Evolutionary conservation across 1,284 basidiomycete species (phyloP).

Genomic region (Marasmius sp.): DNA sequence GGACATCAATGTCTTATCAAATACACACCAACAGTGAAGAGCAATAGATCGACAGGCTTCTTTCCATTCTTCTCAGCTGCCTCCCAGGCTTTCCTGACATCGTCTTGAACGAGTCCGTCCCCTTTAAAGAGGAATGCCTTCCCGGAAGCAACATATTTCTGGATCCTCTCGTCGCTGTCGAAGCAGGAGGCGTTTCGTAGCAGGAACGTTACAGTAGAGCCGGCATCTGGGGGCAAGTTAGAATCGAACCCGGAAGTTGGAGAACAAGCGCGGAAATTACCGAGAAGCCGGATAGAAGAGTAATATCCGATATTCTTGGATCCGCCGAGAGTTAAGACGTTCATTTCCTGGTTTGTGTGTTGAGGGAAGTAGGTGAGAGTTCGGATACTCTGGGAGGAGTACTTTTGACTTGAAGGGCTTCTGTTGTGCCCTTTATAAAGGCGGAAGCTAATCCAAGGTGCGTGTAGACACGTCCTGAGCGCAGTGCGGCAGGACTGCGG

Average conservation of each 20-base stretch:
- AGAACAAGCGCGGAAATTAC: conserved; percentile 29
- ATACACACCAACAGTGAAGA: conserved; percentile 50
- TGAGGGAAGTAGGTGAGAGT: too few species aligned
- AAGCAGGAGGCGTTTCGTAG: conserved; percentile 44
- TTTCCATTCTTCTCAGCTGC: conserved; percentile 31
- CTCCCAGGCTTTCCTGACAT: conserved; percentile 46
- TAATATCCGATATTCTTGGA: conserved; percentile 66
- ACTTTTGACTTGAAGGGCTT: too few species aligned
- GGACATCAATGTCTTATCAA: conserved; percentile 1
- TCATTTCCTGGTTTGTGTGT: conserved; percentile 12
- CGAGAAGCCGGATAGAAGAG: conserved; percentile 47
- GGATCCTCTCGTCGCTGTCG: conserved; percentile 43
- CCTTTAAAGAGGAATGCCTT: conserved; percentile 46
- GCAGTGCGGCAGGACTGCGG: too few species aligned
- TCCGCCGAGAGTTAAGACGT: conserved; percentile 50
- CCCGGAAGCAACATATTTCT: conserved; percentile 39
- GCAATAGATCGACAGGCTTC: conserved; percentile 37
- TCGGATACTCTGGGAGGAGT: too few species aligned
- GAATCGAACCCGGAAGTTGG: not conserved
- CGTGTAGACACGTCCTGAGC: too few species aligned
- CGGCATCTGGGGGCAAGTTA: conserved; percentile 31
- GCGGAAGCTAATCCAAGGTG: too few species aligned
- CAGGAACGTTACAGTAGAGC: conserved; percentile 51
- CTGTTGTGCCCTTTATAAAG: too few species aligned
- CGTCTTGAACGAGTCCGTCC: conserved; percentile 44